Percentiles rank a stretch among this genome's conserved stretches.
Evolutionary conservation across 805 yeast genomes (phyloP).

Genomic region (Candida germanica): DNA sequence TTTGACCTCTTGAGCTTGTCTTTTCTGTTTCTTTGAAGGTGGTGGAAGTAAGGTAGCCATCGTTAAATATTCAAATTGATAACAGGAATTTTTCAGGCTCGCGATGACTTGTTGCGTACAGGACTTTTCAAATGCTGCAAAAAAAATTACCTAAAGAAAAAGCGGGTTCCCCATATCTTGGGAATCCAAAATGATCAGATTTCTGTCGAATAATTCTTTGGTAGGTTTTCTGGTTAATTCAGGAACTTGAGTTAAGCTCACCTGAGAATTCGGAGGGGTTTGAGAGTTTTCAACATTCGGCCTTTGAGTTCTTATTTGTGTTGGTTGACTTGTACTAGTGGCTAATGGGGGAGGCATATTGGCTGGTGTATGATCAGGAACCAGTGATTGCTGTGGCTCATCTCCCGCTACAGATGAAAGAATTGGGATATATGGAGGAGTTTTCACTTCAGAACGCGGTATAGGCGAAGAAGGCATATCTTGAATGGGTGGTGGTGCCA

Average conservation of each 20-base stretch:
- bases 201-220: slow-evolving; percentile 1
- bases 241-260: too few relatives aligned
- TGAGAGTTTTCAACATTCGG: too few relatives aligned
- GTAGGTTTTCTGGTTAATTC: not conserved
- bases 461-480: too few relatives aligned
- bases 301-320: not conserved
- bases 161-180: slow-evolving; percentile 20
- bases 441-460: too few relatives aligned
- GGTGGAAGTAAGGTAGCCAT: slow-evolving; percentile 97
- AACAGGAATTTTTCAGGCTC: slow-evolving; percentile 1
- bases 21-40: slow-evolving; percentile 82
- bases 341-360: slow-evolving; percentile 6
- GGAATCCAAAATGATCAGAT: slow-evolving; percentile 30
- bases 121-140: not conserved
- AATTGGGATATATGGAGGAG: too few relatives aligned
- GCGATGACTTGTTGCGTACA: slow-evolving; percentile 6
- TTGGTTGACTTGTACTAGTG: slow-evolving; percentile 4
- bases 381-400: not conserved
- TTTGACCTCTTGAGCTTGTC: slow-evolving; percentile 76
- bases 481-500: too few relatives aligned
- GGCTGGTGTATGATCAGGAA: too few relatives aligned
- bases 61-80: not conserved
- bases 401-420: not conserved
- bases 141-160: too few relatives aligned
- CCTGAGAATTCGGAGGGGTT: too few relatives aligned